Conservation (phyloP, 345 rosid genomes). For the Syzygium oleosum region DNA sequence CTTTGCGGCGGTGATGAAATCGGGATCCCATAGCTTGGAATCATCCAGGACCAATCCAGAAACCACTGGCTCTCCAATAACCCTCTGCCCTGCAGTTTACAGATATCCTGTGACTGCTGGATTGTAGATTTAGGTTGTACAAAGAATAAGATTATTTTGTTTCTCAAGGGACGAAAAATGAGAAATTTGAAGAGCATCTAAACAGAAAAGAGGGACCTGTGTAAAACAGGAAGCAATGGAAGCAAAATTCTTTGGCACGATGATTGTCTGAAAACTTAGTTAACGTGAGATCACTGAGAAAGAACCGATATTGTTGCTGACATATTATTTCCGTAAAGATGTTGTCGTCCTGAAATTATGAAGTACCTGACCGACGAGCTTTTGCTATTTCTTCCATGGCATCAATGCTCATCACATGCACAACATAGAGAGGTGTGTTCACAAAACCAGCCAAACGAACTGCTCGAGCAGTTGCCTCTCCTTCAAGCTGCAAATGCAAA, state of each 20-base stretch:
- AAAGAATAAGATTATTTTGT: background rate
- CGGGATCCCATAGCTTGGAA: conserved; percentile 80
- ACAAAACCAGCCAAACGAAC: conserved; percentile 83
- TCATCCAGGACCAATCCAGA: conserved; percentile 88
- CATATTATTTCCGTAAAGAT: background rate
- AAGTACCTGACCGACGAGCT: conserved; percentile 80
- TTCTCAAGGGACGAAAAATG: background rate
- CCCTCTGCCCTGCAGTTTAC: conserved; percentile 71
- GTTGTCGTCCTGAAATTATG: background rate
- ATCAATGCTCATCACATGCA: conserved; percentile 97
- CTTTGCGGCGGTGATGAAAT: conserved; percentile 81
- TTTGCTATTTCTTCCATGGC: conserved; percentile 96
- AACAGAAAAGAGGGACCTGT: background rate
- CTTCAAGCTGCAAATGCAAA: conserved; percentile 59
- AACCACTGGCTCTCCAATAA: conserved; percentile 88
- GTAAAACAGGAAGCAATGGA: background rate
- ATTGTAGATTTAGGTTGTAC: background rate
- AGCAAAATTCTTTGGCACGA: background rate
- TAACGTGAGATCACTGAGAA: background rate
- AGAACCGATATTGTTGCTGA: background rate
- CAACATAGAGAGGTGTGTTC: conserved; percentile 88
- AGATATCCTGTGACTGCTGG: background rate
- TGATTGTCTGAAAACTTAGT: background rate
- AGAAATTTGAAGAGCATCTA: background rate
- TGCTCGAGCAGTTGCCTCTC: conserved; percentile 95